Conservation (phyloP, 306 rosid species). For the Quillaja saponaria region DNA sequence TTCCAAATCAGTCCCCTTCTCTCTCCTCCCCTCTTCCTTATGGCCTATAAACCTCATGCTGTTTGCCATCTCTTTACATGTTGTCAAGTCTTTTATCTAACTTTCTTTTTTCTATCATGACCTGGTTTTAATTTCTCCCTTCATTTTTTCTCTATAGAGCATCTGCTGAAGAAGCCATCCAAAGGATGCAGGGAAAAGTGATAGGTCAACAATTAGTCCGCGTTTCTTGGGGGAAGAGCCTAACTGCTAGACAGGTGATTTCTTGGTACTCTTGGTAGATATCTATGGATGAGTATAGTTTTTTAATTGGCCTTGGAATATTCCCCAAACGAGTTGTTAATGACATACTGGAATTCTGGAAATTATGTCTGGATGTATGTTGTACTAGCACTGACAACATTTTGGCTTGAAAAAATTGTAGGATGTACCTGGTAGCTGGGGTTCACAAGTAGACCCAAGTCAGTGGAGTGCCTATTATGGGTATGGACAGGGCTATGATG, state of each 20-base stretch:
- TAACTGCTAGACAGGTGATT: constrained; percentile 77
- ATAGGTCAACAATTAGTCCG: constrained; percentile 82
- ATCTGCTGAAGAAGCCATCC: constrained; percentile 86
- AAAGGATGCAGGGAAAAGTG: constrained; percentile 84
- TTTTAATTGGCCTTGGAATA: no score
- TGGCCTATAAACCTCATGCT: no score
- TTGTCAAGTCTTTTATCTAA: not conserved
- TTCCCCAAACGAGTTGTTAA: no score
- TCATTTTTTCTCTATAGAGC: constrained; percentile 46
- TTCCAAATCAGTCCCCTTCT: not conserved
- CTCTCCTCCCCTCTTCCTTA: no score
- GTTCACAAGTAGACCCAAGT: constrained; percentile 68
- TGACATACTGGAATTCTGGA: no score
- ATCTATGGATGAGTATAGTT: constrained; percentile 1
- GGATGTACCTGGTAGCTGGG: constrained; percentile 77
- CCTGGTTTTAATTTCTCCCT: constrained; percentile 26
- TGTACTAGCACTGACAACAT: constrained; percentile 8
- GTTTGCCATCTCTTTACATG: not conserved
- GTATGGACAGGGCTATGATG: constrained; percentile 87
- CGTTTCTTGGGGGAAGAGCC: constrained; percentile 80
- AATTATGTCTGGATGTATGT: no score
- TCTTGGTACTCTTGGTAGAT: not conserved
- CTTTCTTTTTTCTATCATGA: not conserved
- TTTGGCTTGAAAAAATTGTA: constrained; percentile 29
- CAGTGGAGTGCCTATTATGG: constrained; percentile 85